Conservation (phyloP, 2,329 filamentous ascomycete species). For the Exophiala alcalophila region DNA sequence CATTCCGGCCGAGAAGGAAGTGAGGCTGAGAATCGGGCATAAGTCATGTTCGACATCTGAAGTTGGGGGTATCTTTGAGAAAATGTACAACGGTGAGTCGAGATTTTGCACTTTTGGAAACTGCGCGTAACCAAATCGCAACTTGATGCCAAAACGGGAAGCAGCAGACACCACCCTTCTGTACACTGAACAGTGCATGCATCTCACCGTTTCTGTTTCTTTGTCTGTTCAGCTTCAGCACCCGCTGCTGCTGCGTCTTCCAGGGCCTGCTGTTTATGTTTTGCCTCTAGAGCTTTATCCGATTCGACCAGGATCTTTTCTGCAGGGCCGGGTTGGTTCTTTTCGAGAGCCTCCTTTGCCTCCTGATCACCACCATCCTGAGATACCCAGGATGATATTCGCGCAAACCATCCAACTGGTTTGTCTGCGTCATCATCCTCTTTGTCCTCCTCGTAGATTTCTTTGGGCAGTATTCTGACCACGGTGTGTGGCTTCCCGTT, state of each 20-base stretch:
- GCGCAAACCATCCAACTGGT: conserved; percentile 35
- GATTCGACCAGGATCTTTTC: conserved; percentile 30
- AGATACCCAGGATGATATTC: conserved; percentile 36
- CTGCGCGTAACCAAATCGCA: conserved; percentile 5
- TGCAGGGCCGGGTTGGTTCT: conserved; percentile 27
- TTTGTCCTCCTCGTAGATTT: conserved; percentile 40
- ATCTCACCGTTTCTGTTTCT: conserved; percentile 16
- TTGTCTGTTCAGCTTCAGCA: not conserved
- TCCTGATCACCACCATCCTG: conserved; percentile 34
- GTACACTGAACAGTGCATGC: too few relatives aligned
- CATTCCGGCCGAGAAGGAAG: conserved; percentile 41
- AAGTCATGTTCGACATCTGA: conserved; percentile 15
- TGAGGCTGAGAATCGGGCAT: conserved; percentile 41
- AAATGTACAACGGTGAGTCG: conserved; percentile 17
- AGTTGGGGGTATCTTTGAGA: conserved; percentile 18
- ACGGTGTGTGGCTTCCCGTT: conserved; percentile 23
- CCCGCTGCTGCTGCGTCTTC: conserved; percentile 7
- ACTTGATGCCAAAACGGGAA: conserved; percentile 5
- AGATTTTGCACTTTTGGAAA: too few relatives aligned
- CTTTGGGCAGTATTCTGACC: conserved; percentile 41
- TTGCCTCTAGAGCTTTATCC: conserved; percentile 35
- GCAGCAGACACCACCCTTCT: too few relatives aligned
- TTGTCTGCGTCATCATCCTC: conserved; percentile 31
- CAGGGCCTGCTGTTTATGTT: conserved; percentile 30
- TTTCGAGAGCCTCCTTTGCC: conserved; percentile 34